Evolutionary conservation across 2,329 filamentous ascomycete genomes (phyloP).

Genomic region (Cercospora sesami): DNA sequence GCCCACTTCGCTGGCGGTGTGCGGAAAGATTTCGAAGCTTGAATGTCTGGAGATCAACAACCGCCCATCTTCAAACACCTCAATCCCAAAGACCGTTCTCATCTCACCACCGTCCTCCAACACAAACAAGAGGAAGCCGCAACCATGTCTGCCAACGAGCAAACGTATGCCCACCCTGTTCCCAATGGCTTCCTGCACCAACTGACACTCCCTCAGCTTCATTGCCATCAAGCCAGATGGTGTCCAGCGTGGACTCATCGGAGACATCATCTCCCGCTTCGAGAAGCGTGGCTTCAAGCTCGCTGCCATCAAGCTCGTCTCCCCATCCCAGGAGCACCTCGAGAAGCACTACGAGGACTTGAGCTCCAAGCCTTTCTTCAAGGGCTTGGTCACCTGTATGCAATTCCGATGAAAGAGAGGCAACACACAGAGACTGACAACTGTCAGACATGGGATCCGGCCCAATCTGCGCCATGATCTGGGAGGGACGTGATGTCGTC

Average conservation of each 20-base stretch:
- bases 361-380: constrained; percentile 93
- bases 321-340: constrained; percentile 89
- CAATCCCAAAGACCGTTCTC: constrained; percentile 50
- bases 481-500: constrained; percentile 98
- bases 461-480: constrained; percentile 98
- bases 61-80: constrained; percentile 51
- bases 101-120: constrained; percentile 43
- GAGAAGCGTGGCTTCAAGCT: constrained; percentile 99
- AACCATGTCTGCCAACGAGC: constrained; percentile 65
- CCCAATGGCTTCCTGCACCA: neutral
- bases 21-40: constrained; percentile 12
- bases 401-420: constrained; percentile 21
- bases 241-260: constrained; percentile 98
- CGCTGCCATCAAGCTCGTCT: constrained; percentile 91
- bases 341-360: constrained; percentile 98
- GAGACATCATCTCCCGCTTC: constrained; percentile 96
- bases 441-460: constrained; percentile 82
- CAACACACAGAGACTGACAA: constrained; percentile 27
- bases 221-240: constrained; percentile 99
- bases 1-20: constrained; percentile 14
- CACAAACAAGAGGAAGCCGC: constrained; percentile 33
- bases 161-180: constrained; percentile 67
- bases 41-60: constrained; percentile 26
- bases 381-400: constrained; percentile 86
- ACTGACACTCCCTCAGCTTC: constrained; percentile 65